A percentile compares a stretch with the other conserved stretches of the same genome.
phyloP scores from a whole-genome alignment of 805 yeast species.

The Kluyveromyces dobzhanskii region DNA sequence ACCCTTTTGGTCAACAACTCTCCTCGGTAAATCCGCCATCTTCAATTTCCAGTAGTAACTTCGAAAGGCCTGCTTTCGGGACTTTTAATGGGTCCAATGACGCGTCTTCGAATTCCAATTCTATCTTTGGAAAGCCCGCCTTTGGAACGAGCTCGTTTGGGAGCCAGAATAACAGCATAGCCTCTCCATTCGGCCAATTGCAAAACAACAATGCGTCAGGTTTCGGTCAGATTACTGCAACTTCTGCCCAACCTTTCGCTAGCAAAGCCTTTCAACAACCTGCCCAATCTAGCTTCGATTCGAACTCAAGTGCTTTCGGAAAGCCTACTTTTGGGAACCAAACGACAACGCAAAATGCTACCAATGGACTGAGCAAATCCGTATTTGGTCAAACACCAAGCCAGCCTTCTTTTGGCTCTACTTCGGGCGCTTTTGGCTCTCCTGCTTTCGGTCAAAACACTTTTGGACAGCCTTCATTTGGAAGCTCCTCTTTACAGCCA shows the following conservation, averaged over 20 bases:
- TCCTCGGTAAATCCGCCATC: slow-evolving; percentile 1
- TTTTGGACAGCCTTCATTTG: slow-evolving; percentile 16
- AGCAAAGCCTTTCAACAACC: no score
- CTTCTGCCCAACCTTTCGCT: no score
- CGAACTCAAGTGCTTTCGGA: slow-evolving; percentile 15
- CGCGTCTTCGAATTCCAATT: not conserved
- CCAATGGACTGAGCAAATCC: not conserved
- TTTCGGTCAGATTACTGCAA: no score
- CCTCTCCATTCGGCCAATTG: slow-evolving; percentile 1
- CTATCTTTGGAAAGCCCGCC: slow-evolving; percentile 13
- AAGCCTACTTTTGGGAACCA: slow-evolving; percentile 6
- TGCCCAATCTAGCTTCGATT: not conserved
- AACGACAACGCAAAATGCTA: not conserved
- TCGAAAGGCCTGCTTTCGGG: slow-evolving; percentile 8
- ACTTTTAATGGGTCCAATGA: slow-evolving; percentile 7
- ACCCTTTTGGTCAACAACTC: not conserved
- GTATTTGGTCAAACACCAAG: slow-evolving; percentile 4
- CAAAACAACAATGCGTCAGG: not conserved
- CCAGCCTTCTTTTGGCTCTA: no score
- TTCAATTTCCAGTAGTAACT: not conserved
- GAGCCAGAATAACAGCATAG: not conserved
- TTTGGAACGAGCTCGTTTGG: slow-evolving; percentile 8
- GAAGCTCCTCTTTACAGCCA: slow-evolving; percentile 1
- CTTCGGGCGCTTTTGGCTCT: slow-evolving; percentile 2
- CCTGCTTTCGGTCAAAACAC: slow-evolving; percentile 2